Base-by-base conservation (phyloP, 257 asterid genomes). In the Haberlea rhodopensis region DNA sequence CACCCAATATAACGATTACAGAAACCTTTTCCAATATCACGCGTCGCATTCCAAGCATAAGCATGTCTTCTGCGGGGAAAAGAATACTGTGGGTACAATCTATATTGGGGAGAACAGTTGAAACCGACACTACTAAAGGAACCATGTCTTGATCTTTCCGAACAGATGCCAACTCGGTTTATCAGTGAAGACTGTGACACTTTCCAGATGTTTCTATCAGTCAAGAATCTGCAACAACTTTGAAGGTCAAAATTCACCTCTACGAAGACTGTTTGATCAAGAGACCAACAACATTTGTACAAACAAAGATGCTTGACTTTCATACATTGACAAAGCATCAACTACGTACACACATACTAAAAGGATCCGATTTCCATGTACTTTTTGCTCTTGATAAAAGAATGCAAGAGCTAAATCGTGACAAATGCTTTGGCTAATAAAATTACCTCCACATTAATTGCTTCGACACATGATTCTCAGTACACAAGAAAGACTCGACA, bases 181-280 rank as follows among this genome's bases (percentile, higher is more conserved):
- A 54, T n/a, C 46, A 22, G 22, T n/a, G 77, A 60, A 65, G 69
- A 75, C 23, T 45, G 77, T n/a, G 80, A 73, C 60, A 72, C 71
- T 82, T 80, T 79, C 67, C 63, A 62, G 59, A 75, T 55, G 65
- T 59, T 73, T 66, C 84, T 73, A 34, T 70, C 29, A 48, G 77
- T 73, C 82, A 82, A 84, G 32, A 82, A 82, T 77, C 95, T 84
- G 85, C 75, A 60, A 63, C 79, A 56, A 63, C 70, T 31, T 20
- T 49, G 31, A 62, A 62, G 70, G 67, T 49, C 68, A 60, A 74
- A 62, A 69, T 29, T 46, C 27, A 59, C 57, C 72, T 29, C 29
- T 15, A 66, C 28, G 45, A n/a, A 63, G 70, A 62, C 62, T 6
- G 54, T 31, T 19, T 48, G 28, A 66, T 34, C 53, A 31, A 60